These are phyloP conservation scores for Medicago lupulina DNA, from an alignment of 306 rosid genomes.

Conservation along the genomic window DNA sequence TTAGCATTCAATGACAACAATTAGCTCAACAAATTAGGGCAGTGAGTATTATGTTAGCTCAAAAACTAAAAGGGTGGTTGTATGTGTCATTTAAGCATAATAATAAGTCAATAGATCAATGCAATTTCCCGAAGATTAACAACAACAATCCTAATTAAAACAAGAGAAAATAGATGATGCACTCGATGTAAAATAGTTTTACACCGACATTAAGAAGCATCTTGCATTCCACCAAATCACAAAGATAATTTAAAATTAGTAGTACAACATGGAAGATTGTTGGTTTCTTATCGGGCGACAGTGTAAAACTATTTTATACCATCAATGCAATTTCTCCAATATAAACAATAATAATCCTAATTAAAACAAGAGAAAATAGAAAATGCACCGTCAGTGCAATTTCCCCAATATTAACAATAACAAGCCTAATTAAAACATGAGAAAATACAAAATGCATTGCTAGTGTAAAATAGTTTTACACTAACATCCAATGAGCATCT, in stretches of 20 bases:
- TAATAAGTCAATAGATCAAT: neutral
- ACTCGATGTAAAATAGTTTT: too few relatives aligned
- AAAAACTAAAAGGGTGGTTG: neutral
- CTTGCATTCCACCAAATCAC: too few relatives aligned
- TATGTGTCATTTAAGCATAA: neutral
- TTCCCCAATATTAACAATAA: neutral
- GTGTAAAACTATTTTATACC: too few relatives aligned
- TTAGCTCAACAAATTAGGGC: neutral
- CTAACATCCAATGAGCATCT: too few relatives aligned
- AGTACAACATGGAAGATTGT: too few relatives aligned
- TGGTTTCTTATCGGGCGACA: too few relatives aligned
- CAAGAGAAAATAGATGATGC: too few relatives aligned
- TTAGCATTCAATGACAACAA: neutral
- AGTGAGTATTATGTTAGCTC: neutral
- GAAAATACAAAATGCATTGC: too few relatives aligned
- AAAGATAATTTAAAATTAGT: too few relatives aligned
- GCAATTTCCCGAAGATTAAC: neutral
- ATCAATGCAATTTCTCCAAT: neutral
- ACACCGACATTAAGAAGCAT: too few relatives aligned
- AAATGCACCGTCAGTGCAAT: neutral
- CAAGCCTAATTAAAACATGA: neutral
- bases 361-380: neutral
- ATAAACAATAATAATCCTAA: neutral
- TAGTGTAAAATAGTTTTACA: too few relatives aligned
- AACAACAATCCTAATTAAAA: neutral